phyloP scores from a whole-genome alignment of 805 yeast genomes.

The Yamadazyma akitaensis region DNA sequence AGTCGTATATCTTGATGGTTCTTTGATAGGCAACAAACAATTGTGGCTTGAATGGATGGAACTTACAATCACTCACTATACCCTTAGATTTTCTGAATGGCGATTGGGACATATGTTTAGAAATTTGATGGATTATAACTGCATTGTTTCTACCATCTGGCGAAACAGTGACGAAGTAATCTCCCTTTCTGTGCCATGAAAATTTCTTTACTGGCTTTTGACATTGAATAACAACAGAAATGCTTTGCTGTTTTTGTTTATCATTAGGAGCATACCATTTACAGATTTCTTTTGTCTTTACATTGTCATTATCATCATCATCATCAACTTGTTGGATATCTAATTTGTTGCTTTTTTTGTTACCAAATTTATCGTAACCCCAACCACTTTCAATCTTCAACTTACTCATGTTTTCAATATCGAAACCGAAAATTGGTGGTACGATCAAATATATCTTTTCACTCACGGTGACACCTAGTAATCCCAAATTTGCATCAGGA shows the following conservation, averaged over 20 bases:
- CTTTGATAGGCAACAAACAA: slow-evolving; percentile 92
- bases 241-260: slow-evolving; percentile 59
- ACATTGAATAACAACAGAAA: slow-evolving; percentile 66
- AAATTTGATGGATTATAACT: slow-evolving; percentile 89
- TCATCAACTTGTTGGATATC: slow-evolving; percentile 39
- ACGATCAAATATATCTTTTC: slow-evolving; percentile 73
- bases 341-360: slow-evolving; percentile 38
- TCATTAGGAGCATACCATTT: slow-evolving; percentile 80
- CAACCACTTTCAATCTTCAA: slow-evolving; percentile 84
- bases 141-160: slow-evolving; percentile 88
- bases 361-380: slow-evolving; percentile 73
- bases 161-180: slow-evolving; percentile 94
- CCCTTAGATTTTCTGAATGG: slow-evolving; percentile 94
- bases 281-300: slow-evolving; percentile 49
- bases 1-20: slow-evolving; percentile 84
- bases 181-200: slow-evolving; percentile 97
- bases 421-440: slow-evolving; percentile 90
- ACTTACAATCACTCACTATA: slow-evolving; percentile 90
- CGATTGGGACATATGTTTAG: slow-evolving; percentile 91
- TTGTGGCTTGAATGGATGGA: slow-evolving; percentile 95
- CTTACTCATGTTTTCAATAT: slow-evolving; percentile 76
- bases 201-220: slow-evolving; percentile 70
- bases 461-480: slow-evolving; percentile 82
- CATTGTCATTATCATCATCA: slow-evolving; percentile 26
- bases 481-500: slow-evolving; percentile 71